Evolutionary conservation across 108 stramenopile genomes (phyloP), one percentile per base, ranked within the genome.

Genomic region (Parietichytrium sp.): DNA sequence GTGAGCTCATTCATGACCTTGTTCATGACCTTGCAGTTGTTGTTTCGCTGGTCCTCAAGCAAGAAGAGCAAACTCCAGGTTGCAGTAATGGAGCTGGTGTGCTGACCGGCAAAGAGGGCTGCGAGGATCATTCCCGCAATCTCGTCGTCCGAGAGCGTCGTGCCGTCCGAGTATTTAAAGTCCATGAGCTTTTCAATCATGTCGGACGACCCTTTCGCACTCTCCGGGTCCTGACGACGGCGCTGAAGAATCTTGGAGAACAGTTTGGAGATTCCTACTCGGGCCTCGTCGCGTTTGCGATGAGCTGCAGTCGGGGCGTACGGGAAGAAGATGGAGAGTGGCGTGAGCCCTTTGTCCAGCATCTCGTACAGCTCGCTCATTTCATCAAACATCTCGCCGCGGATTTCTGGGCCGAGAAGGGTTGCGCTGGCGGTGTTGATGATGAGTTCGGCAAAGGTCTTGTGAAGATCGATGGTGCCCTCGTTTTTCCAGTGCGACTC

Each of bases 101-200:
- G 98, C 88, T 99, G 98, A 51, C 98, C 98, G 15, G 98, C 98
- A 87, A 99, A 99, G 79, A 99, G 89, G 29, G 98, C 82, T 4
- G 98, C 98, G 89, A 98, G 97, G 49, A 99, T 80, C 42, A 99
- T 86, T 20, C 98, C 98, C 8, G 96, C 96, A 29, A 99, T 92
- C 89, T 99, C 92, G 82, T 96, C 94, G 47, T 96, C 93, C 4
- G 95, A 96, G 55, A 92, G 86, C 30, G 79, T 80, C 20, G 88
- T 88, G 51, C 96, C 97, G 84, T 98, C 97, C 88, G 97, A 97
- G 92, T 99, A 99, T 81, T 92, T 93, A 81, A 96, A 91, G 79
- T 99, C 97, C 93, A 97, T 96, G 83, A 97, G 98, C 12, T 96
- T 88, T 79, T 92, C 86, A 54, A 99, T 85, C 78, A 99, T 95